Base-by-base conservation (phyloP, 345 rosid species). In the Pistacia vera region DNA sequence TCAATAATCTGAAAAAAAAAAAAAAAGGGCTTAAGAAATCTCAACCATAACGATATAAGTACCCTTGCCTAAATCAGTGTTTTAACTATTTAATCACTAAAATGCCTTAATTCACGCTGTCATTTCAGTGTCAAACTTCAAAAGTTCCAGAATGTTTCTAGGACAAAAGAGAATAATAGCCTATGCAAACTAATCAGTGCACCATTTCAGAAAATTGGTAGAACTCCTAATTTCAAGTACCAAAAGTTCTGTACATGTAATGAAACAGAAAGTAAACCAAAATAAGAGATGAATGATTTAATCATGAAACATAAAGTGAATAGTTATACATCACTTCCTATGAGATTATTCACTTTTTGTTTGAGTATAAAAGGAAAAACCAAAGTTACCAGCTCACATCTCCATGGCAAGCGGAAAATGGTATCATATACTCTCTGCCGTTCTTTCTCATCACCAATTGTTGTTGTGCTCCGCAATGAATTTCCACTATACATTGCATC, bases 341-440 rank as follows among this genome's bases (percentile, higher is more conserved):
- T 16, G 30, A 61, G 65, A 28, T 30, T 61, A 38, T 30, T 73
- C 30, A 28, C 8, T 55, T 57, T 33, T 71, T 25, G 11, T 38
- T 8, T 38, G 48, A 69, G 68, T 14, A 58, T 68, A 65, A 41
- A 69, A 63, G 58, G 54, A 79, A 33, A 41, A 81, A 55, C 22
- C 55, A 76, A 77, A 73, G 75, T 79, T 91, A 96, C 99, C 95
- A 86, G 84, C 84, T 96, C 99, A 83, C 98, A 96, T 90, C 99
- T 89, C 99, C 99, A 96, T 1, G 99, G 98, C 85, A 96, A 87
- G 41, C 90, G 97, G 72, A 96, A 96, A 78, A 96, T 92, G 35
- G 98, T 96, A 82, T 96, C 98, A 80, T 96, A 96, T 60, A 96
- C 97, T 76, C 93, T 87, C 84, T 96, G 95, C 35, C 99, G 88